phyloP scores from a whole-genome alignment of 1,284 basidiomycete species.

The Apiotrichum porosum region DNA sequence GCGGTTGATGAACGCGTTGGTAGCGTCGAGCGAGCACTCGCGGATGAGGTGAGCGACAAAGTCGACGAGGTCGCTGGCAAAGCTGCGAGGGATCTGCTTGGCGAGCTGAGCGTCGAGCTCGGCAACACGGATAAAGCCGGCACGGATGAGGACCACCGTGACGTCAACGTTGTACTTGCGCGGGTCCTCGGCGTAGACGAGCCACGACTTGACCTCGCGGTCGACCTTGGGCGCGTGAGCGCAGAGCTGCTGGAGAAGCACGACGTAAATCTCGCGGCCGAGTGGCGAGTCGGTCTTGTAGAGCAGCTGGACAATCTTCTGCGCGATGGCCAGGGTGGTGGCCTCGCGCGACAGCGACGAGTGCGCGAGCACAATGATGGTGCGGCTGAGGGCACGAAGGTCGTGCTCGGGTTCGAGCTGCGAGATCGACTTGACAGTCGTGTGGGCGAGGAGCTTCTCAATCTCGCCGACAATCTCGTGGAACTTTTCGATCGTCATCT shows the following conservation, averaged over 20 bases:
- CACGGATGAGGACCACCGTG: constrained; percentile 79
- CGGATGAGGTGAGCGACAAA: constrained; percentile 81
- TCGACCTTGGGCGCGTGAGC: constrained; percentile 85
- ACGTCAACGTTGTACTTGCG: constrained; percentile 96
- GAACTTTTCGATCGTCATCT: constrained; percentile 45
- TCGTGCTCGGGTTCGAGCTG: constrained; percentile 76
- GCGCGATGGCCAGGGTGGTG: constrained; percentile 86
- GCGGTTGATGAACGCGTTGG: constrained; percentile 69
- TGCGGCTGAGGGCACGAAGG: constrained; percentile 73
- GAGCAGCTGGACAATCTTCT: constrained; percentile 56
- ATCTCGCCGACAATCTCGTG: constrained; percentile 69
- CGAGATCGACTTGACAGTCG: constrained; percentile 60
- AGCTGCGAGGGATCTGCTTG: constrained; percentile 71
- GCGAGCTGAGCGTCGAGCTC: constrained; percentile 89
- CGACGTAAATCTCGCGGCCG: constrained; percentile 85
- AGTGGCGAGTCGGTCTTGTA: constrained; percentile 80
- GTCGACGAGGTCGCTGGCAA: constrained; percentile 69
- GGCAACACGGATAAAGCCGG: constrained; percentile 69
- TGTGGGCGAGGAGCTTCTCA: constrained; percentile 68
- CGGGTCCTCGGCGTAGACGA: constrained; percentile 95
- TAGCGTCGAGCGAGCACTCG: constrained; percentile 68
- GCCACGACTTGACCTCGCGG: constrained; percentile 95
- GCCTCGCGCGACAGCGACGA: constrained; percentile 75
- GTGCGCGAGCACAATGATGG: constrained; percentile 71
- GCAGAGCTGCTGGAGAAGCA: constrained; percentile 83